phyloP scores from a whole-genome alignment of 176 grass and related monocot species.

The Tuctoria greenei region DNA sequence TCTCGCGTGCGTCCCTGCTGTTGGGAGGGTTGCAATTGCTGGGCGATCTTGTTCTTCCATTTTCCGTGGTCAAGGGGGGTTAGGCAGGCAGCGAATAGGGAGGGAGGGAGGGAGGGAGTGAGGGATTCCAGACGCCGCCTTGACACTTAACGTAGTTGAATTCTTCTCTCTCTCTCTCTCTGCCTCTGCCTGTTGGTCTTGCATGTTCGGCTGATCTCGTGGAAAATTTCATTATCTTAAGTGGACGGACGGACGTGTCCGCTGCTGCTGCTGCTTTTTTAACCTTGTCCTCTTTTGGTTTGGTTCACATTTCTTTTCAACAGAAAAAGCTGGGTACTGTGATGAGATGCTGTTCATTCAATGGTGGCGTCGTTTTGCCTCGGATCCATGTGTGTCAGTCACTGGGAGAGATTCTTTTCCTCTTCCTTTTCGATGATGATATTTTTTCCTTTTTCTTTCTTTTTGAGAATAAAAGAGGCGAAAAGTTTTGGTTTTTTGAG shows the following conservation, averaged over 20 bases:
- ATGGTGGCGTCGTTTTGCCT: slow-evolving; percentile 32
- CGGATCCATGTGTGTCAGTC: slow-evolving; percentile 1
- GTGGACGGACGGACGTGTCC: neutral
- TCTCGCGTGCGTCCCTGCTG: neutral
- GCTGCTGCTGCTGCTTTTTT: no score
- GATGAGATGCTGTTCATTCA: slow-evolving; percentile 42
- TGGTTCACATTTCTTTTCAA: slow-evolving; percentile 34
- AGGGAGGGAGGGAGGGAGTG: neutral
- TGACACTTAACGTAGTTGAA: slow-evolving; percentile 23
- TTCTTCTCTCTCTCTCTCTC: slow-evolving; percentile 20
- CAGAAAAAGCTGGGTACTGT: slow-evolving; percentile 33
- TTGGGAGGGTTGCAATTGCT: neutral
- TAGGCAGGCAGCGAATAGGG: slow-evolving; percentile 38
- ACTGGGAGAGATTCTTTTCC: neutral
- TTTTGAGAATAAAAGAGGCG: no score
- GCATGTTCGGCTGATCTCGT: slow-evolving; percentile 36
- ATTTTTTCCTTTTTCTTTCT: neutral
- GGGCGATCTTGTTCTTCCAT: neutral
- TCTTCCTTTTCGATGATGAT: neutral
- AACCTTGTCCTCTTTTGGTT: neutral
- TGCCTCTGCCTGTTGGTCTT: neutral
- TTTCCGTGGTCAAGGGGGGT: slow-evolving; percentile 40
- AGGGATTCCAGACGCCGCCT: slow-evolving; percentile 26
- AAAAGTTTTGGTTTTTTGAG: neutral
- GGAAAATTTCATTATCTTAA: slow-evolving; percentile 25